Evolutionary conservation across 805 yeast species (phyloP).

Genomic region (Candida montana): DNA sequence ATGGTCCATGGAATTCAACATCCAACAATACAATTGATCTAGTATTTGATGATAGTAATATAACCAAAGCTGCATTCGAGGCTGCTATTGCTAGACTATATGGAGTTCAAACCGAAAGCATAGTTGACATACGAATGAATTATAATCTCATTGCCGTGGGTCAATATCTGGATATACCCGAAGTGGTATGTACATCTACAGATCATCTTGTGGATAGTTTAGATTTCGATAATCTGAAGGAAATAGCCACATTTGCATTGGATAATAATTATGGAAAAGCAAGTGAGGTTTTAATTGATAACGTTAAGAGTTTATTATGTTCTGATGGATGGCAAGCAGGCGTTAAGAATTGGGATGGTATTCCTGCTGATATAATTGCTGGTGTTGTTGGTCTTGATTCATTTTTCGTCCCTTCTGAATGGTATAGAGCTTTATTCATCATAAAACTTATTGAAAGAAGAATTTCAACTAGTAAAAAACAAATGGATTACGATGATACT

Average conservation of each 20-base stretch:
- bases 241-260: constrained; percentile 37
- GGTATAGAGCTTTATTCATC: constrained; percentile 48
- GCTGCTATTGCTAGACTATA: constrained; percentile 42
- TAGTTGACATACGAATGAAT: constrained; percentile 33
- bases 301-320: constrained; percentile 41
- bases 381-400: constrained; percentile 44
- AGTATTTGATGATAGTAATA: constrained; percentile 36
- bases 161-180: constrained; percentile 42
- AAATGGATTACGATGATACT: constrained; percentile 14
- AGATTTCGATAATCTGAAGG: constrained; percentile 32
- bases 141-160: constrained; percentile 44
- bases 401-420: constrained; percentile 49
- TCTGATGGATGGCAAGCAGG: constrained; percentile 47
- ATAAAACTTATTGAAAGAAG: constrained; percentile 38
- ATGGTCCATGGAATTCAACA: constrained; percentile 37
- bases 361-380: constrained; percentile 38
- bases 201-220: constrained; percentile 32
- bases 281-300: constrained; percentile 39
- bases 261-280: constrained; percentile 41
- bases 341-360: constrained; percentile 39
- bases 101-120: constrained; percentile 33
- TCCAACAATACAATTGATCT: constrained; percentile 23
- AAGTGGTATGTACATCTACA: constrained; percentile 40
- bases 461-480: neutral
- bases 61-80: constrained; percentile 43